Base-by-base conservation (phyloP, 805 yeast genomes). In the Brettanomyces nanus region DNA sequence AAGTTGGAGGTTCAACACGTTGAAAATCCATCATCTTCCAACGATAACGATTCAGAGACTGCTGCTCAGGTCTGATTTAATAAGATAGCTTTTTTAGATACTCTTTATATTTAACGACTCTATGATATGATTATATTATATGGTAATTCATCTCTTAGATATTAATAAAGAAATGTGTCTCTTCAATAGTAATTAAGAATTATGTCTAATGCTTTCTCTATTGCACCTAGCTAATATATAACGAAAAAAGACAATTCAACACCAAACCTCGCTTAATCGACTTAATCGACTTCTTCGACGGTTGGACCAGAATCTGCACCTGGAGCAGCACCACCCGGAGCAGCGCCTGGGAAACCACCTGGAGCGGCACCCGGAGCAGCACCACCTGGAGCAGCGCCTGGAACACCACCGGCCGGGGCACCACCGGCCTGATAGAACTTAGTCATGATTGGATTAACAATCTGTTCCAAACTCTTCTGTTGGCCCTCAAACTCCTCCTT, bases 371-470 rank as follows among this genome's bases (percentile, higher is more conserved):
- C 38, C 18, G 34, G 34, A 31, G 34, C 34, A 14, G 34, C 69
- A 40, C 51, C 86, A 55, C 84, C 85, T 53, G 79, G 80, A 63
- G 85, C 95, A 62, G 85, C 94, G 49, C 78, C 85, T 63, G 71
- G 76, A 53, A 78, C 83, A 63, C 71, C 77, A 52, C 78, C 83
- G 45, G 69, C 71, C 57, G 86, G 87, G 54, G 80, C 82, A 65
- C 86, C 95, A 64, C 87, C 95, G 52, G 81, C 87, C 67, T 85
- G 92, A 80, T 90, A 90, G 76, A 92, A 86, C 77, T 89, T 86
- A 65, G 86, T 77, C 86, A 89, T 82, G 69, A 89, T 85, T 66
- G 97, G 97, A 77, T 89, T 89, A 52, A 95, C 95, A 67, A 81
- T 73, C 53, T 77, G 82, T 75, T 90, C 97, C 59, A 89, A 80